These are phyloP conservation scores for Termitomyces sp. DNA, from an alignment of 768 basidiomycete species.

Conservation along the genomic window DNA sequence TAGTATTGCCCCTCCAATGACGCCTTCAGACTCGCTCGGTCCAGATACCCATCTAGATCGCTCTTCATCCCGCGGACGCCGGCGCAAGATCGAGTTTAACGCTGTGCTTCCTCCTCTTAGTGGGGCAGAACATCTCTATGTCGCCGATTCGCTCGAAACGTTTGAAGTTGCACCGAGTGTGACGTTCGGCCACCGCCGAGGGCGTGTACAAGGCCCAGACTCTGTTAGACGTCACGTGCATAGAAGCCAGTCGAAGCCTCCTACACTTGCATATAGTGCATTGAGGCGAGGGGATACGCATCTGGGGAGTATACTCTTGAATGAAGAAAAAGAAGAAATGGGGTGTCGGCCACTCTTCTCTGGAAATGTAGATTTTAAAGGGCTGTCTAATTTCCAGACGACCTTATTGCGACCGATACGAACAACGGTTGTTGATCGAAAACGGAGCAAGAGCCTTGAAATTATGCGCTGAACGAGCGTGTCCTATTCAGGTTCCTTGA, in stretches of 20 bases:
- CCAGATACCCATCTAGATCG: slow-evolving; percentile 15
- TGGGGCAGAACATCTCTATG: slow-evolving; percentile 2
- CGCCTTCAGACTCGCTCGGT: slow-evolving; percentile 31
- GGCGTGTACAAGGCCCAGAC: background rate
- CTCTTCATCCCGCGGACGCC: slow-evolving; percentile 15
- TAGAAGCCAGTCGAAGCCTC: slow-evolving; percentile 12
- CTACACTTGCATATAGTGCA: background rate
- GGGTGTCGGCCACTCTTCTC: background rate
- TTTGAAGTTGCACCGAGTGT: slow-evolving; percentile 8
- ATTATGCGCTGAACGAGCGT: background rate
- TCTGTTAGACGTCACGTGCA: background rate
- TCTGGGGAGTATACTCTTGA: background rate
- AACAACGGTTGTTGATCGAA: slow-evolving; percentile 5
- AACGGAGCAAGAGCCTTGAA: slow-evolving; percentile 18
- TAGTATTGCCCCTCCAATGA: slow-evolving; percentile 34
- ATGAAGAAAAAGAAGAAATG: background rate
- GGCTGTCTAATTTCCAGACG: background rate
- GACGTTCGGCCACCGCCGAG: background rate
- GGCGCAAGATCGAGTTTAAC: slow-evolving; percentile 5
- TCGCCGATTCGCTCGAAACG: slow-evolving; percentile 13
- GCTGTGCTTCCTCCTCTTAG: background rate
- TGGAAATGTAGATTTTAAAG: background rate
- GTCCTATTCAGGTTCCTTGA: background rate
- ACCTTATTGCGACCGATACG: slow-evolving; percentile 6
- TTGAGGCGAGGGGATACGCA: background rate